Evolutionary conservation across 2,329 filamentous ascomycete genomes (phyloP).

Genomic region (Cladorrhinum sp.): DNA sequence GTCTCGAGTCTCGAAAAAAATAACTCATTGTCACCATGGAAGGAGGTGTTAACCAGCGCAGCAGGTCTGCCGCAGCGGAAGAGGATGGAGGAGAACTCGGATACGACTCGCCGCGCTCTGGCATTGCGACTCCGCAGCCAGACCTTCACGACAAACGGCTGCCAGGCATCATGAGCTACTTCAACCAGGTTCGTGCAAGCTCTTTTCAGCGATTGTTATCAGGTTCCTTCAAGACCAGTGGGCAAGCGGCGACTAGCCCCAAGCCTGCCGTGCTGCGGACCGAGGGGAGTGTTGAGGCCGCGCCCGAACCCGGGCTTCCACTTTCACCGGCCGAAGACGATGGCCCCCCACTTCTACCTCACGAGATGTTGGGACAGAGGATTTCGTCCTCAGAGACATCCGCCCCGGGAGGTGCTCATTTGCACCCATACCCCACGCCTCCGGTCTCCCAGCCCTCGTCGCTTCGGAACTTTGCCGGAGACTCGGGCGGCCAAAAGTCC

Average conservation of each 20-base stretch:
- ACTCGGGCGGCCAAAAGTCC: slow-evolving; percentile 40
- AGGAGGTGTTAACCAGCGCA: slow-evolving; percentile 48
- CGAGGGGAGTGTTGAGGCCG: slow-evolving; percentile 23
- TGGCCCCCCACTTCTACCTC: slow-evolving; percentile 36
- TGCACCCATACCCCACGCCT: slow-evolving; percentile 55
- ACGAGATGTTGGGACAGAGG: slow-evolving; percentile 36
- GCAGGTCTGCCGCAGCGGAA: slow-evolving; percentile 56
- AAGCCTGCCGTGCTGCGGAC: slow-evolving; percentile 25
- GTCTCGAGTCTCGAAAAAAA: slow-evolving; percentile 16
- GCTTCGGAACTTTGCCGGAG: slow-evolving; percentile 43
- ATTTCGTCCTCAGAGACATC: slow-evolving; percentile 22
- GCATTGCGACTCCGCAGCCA: slow-evolving; percentile 88
- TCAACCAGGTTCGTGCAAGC: slow-evolving; percentile 97
- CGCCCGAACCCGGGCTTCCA: slow-evolving; percentile 25
- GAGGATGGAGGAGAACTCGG: slow-evolving; percentile 74
- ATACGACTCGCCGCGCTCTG: slow-evolving; percentile 83
- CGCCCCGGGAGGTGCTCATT: slow-evolving; percentile 30
- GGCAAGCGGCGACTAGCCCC: slow-evolving; percentile 38
- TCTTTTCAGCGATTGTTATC: slow-evolving; percentile 55
- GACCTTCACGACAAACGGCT: slow-evolving; percentile 92
- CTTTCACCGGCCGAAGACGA: slow-evolving; percentile 25
- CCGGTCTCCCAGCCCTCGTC: slow-evolving; percentile 50
- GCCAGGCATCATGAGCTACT: slow-evolving; percentile 95
- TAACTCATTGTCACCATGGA: slow-evolving; percentile 36
- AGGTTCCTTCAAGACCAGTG: slow-evolving; percentile 38